Conservation (phyloP, 2,329 filamentous ascomycete species). For the Fusarium robinianum region DNA sequence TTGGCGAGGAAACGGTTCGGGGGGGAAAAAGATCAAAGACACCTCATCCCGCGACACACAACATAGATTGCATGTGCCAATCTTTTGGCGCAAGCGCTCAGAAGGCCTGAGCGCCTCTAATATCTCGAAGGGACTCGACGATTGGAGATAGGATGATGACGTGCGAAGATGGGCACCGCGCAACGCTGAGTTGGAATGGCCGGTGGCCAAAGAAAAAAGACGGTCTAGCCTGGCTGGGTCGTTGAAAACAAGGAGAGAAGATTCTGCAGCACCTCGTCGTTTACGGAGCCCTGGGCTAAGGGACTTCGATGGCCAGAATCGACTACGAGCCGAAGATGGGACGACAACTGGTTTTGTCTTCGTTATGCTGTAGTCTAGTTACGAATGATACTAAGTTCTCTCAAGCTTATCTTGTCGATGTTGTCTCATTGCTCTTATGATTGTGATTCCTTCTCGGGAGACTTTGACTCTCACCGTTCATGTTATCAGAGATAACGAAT, state of each 20-base stretch:
- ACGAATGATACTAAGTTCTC: no score
- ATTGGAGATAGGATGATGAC: conserved; percentile 26
- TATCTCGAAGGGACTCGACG: conserved; percentile 33
- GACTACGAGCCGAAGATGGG: conserved; percentile 3
- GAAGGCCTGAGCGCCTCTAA: conserved; percentile 37
- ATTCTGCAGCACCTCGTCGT: not conserved
- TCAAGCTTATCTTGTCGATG: no score
- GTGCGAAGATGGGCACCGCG: conserved; percentile 13
- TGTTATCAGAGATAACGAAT: no score
- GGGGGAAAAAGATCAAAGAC: conserved; percentile 44
- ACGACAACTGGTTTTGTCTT: no score
- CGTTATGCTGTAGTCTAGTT: no score
- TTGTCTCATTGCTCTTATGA: no score
- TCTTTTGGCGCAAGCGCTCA: conserved; percentile 33
- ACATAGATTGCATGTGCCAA: conserved; percentile 47
- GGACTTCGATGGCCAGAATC: conserved; percentile 5
- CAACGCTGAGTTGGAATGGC: conserved; percentile 8
- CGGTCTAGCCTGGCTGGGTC: conserved; percentile 6
- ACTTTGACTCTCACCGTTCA: no score
- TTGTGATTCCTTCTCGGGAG: no score
- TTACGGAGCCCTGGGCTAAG: conserved; percentile 2
- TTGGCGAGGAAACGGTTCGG: conserved; percentile 39
- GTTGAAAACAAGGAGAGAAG: conserved; percentile 21
- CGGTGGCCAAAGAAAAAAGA: conserved; percentile 15
- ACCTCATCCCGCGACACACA: conserved; percentile 45